A percentile compares a stretch with the other conserved stretches of the same genome.
These are phyloP conservation scores for Voacanga thouarsii DNA, from an alignment of 257 asterid species.

Conservation along the genomic window DNA sequence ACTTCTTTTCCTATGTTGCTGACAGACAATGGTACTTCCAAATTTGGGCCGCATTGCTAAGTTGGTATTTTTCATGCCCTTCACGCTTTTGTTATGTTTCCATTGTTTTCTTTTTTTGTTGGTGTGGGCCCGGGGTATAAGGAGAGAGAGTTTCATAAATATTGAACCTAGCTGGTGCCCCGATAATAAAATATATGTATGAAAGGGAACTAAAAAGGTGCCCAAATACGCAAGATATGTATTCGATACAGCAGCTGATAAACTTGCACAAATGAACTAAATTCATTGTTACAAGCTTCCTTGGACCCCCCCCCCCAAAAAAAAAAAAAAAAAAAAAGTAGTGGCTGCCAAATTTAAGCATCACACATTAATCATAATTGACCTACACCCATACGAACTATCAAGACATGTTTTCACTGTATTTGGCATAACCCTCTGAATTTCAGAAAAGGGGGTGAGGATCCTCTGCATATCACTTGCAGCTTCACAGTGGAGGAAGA, in stretches of 20 bases:
- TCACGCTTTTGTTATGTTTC: neutral
- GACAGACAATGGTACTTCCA: slow-evolving; percentile 92
- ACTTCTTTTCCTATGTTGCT: slow-evolving; percentile 31
- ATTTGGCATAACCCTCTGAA: neutral
- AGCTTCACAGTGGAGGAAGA: neutral
- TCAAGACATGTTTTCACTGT: neutral
- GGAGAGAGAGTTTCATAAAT: neutral
- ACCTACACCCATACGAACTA: neutral
- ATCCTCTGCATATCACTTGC: neutral
- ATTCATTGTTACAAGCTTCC: neutral
- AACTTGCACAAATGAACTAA: neutral
- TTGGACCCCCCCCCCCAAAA: neutral
- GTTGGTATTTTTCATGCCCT: slow-evolving; percentile 57
- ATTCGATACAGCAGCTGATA: neutral
- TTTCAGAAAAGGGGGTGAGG: neutral
- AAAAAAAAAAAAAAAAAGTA: neutral
- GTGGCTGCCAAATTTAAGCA: neutral
- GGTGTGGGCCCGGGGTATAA: neutral
- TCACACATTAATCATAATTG: neutral
- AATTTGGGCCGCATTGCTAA: slow-evolving; percentile 92
- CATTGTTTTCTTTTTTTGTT: neutral
- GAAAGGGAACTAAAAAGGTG: neutral
- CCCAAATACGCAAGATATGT: neutral
- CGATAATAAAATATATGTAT: neutral
- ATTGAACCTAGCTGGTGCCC: neutral